Base-by-base conservation (phyloP, 768 basidiomycete genomes). In the Lactarius sanguifluus region DNA sequence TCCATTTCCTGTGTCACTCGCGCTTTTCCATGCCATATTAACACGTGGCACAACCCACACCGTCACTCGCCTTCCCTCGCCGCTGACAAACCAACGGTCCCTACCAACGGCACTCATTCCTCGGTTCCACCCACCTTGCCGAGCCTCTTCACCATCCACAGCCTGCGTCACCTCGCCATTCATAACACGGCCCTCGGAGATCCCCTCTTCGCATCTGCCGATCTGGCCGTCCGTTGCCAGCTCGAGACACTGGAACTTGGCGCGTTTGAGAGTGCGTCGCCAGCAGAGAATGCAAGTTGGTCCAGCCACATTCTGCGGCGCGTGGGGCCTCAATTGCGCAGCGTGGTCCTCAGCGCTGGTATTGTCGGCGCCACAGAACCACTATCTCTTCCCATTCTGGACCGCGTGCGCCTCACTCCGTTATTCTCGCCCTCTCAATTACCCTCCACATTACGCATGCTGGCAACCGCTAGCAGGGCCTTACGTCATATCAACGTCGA, bases 1-100 rank as follows among this genome's bases (percentile, higher is more conserved):
- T 66, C 70, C 64, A 61, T 71, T 63, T 45, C 62, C 7, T 62
- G 68, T 34, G 47, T 71, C n/a, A 64, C 64, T 16, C 70, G 70
- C 38, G 50, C 68, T 7, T 43, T 60, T 20, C 41, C 34, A 23
- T 18, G 15, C n/a, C 67, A 56, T 30, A 8, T 12, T 30, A 54
- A 38, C 45, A 50, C 65, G 13, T 36, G 64, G 55, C 59, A 38
- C 43, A 15, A 15, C 5, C 50, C 50, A 52, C 50, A 25, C 47
- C 10, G 50, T 25, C 12, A 50, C 47, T 38, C 43, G 30, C 60
- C 36, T 43, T 30, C 23, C 38, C 23, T n/a, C n/a, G 10, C 34
- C 16, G 30, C 62, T 18, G 64, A 54, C 40, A 59, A 40, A 16
- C 50, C 58, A 13, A 34, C 64, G 16, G 8, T 40, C 20, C 8